Evolutionary conservation across 2,329 filamentous ascomycete species (phyloP), one percentile per base, ranked within the genome.

Genomic region (Nakataea oryzae): DNA sequence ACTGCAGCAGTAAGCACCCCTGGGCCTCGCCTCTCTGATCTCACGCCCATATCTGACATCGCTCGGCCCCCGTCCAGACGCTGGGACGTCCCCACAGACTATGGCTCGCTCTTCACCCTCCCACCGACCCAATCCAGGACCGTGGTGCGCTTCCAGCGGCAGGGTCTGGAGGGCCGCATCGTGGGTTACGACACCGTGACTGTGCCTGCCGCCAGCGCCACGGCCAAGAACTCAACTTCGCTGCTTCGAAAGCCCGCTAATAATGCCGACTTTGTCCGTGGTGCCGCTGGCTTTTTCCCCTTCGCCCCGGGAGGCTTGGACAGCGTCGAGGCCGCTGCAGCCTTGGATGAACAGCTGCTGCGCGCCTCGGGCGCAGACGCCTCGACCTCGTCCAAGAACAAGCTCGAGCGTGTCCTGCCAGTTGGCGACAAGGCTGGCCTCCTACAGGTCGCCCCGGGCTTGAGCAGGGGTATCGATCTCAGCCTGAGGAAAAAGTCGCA

Each of bases 101-200:
- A 93, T 71, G 84, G 86, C n/a, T 86, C 91, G 62, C 82, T 97
- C 24, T 96, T 96, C 74, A 85, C 88, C 65, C 82, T 97, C 62
- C 91, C 92, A 1, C 90, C 92, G 3, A 96, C 93, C 0, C 95
- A 97, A 75, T 93, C 92, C 21, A 86, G 95, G 63, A 97, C 93
- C n/a, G 88, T 97, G 67, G 96, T 91, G 30, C 87, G 95, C 32
- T 99, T 99, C 73, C 89, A 87, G 57, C 84, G 95, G 62, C 91
- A 96, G 74, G 95, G 95, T 7, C 81, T 97, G 17, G 92, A 97
- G 75, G 95, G 95, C 27, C 85, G 89, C 61, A 93, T 99, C 28
- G 96, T 91, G 11, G 93, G 93, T 60, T 97, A 99, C 74, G 89
- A 88, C 71, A 95, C 97, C 73, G 90, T 97, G 60, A 97, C 95